These are phyloP conservation scores for Fragilaria radians DNA, from an alignment of 108 stramenopile genomes.

Conservation along the genomic window DNA sequence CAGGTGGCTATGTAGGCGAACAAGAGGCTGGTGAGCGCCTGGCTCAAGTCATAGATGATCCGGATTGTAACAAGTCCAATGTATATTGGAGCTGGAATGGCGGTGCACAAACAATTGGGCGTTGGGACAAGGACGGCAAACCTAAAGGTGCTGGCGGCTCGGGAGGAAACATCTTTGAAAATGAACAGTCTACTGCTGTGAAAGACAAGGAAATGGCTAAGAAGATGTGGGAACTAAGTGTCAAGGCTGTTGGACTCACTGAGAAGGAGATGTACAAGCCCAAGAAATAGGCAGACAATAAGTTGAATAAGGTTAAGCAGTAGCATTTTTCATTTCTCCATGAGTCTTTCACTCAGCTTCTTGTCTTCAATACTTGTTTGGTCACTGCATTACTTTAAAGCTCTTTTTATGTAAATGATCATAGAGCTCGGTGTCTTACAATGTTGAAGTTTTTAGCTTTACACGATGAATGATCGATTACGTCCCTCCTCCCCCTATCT, in stretches of 20 bases:
- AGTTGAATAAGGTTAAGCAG: too few species aligned
- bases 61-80: conserved; percentile 71
- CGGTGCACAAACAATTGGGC: conserved; percentile 81
- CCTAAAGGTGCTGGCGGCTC: conserved; percentile 88
- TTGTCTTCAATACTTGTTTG: too few species aligned
- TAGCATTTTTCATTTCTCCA: too few species aligned
- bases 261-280: conserved; percentile 78
- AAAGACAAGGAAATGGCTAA: conserved; percentile 59
- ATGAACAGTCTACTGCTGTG: conserved; percentile 81
- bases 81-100: conserved; percentile 99
- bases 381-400: too few species aligned
- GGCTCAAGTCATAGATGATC: conserved; percentile 83
- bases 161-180: conserved; percentile 94
- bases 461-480: too few species aligned
- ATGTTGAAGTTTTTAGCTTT: too few species aligned
- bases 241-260: conserved; percentile 55
- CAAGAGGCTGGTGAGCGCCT: conserved; percentile 85
- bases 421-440: too few species aligned
- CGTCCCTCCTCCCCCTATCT: too few species aligned
- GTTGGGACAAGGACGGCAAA: conserved; percentile 73
- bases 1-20: conserved; percentile 82
- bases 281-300: conserved; percentile 17
- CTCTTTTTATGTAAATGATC: too few species aligned
- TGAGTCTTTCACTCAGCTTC: too few species aligned
- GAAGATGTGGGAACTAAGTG: conserved; percentile 90